Percentiles rank a stretch among this genome's conserved stretches.
Conservation (phyloP, 2,329 filamentous ascomycete species). For the Cytospora piceicola region DNA sequence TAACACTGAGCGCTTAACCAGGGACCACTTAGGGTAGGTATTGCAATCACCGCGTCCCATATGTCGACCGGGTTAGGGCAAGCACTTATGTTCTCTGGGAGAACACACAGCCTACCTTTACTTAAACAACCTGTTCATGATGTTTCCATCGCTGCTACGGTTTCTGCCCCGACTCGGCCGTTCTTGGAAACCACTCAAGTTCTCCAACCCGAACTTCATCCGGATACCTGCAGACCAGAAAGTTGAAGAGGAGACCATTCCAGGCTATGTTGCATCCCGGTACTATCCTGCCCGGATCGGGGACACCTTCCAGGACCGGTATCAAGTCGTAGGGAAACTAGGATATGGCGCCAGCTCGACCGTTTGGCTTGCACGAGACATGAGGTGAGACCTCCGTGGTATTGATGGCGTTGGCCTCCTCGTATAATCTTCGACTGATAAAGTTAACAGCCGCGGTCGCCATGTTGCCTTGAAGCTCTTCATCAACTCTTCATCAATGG, state of each 20-base stretch:
- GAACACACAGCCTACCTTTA: too few relatives aligned
- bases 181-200: background rate
- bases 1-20: too few relatives aligned
- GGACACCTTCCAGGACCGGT: conserved; percentile 31
- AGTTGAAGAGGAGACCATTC: conserved; percentile 34
- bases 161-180: too few relatives aligned
- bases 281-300: conserved; percentile 34
- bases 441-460: conserved; percentile 31
- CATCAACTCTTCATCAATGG: conserved; percentile 34
- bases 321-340: conserved; percentile 35
- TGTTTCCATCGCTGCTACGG: too few relatives aligned
- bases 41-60: too few relatives aligned
- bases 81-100: too few relatives aligned
- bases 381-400: conserved; percentile 21
- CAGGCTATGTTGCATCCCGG: conserved; percentile 27
- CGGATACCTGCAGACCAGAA: conserved; percentile 38
- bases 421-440: background rate
- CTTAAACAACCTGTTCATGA: too few relatives aligned
- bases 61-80: too few relatives aligned
- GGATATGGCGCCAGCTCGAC: conserved; percentile 35
- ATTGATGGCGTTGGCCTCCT: too few relatives aligned
- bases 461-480: conserved; percentile 44
- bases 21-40: too few relatives aligned
- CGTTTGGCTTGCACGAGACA: conserved; percentile 34
- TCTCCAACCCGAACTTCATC: background rate